Conservation (phyloP, 192 early-diverging fungal genomes). For the Coemansia guatemalensis region DNA sequence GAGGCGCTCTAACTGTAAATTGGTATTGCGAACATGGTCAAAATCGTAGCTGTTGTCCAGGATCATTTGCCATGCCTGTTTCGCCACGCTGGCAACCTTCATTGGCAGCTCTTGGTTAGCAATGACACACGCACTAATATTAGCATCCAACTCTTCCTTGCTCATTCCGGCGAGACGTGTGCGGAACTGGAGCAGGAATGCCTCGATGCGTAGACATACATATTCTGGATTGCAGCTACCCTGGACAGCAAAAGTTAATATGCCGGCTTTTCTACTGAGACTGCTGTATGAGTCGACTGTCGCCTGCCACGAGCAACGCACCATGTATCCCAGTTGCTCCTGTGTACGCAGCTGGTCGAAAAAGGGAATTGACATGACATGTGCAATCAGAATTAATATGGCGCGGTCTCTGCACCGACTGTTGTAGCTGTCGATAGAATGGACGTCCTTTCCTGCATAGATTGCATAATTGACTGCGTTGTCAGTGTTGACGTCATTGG, state of each 20-base stretch:
- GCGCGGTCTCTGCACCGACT: slow-evolving; percentile 30
- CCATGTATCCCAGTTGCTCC: slow-evolving; percentile 72
- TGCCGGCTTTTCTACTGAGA: slow-evolving; percentile 44
- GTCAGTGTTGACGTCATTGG: slow-evolving; percentile 57
- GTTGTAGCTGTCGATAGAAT: too few relatives aligned
- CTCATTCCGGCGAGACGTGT: slow-evolving; percentile 56
- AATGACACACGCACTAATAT: slow-evolving; percentile 58
- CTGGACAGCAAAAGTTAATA: slow-evolving; percentile 64
- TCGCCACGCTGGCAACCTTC: slow-evolving; percentile 62
- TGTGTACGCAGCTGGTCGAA: slow-evolving; percentile 90
- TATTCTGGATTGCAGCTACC: slow-evolving; percentile 75
- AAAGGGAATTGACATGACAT: slow-evolving; percentile 74
- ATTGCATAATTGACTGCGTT: slow-evolving; percentile 80
- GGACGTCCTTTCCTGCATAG: slow-evolving; percentile 57
- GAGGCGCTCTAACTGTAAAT: slow-evolving; percentile 10
- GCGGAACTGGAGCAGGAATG: slow-evolving; percentile 64
- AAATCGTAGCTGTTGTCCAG: slow-evolving; percentile 71
- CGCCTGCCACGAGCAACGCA: slow-evolving; percentile 37
- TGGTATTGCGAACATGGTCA: slow-evolving; percentile 37
- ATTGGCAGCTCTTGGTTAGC: slow-evolving; percentile 65
- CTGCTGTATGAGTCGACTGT: slow-evolving; percentile 33
- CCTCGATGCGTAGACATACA: slow-evolving; percentile 74
- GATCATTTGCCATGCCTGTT: slow-evolving; percentile 64
- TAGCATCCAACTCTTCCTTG: slow-evolving; percentile 57
- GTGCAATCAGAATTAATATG: slow-evolving; percentile 63